phyloP scores from a whole-genome alignment of 768 basidiomycete genomes.

The Boletus pseudo-olivaceus region DNA sequence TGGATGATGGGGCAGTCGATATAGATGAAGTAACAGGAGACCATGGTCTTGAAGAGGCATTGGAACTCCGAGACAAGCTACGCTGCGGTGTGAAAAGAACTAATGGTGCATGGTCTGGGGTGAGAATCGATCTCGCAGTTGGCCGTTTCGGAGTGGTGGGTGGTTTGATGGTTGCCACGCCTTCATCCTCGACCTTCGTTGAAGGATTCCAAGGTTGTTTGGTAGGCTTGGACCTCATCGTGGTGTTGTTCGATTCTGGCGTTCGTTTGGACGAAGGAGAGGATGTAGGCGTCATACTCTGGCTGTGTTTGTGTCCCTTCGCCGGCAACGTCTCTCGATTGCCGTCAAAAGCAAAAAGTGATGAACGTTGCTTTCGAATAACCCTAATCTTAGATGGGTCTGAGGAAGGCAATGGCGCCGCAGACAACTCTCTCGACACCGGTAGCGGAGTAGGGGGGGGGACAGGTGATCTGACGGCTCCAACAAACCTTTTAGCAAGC shows the following conservation, averaged over 20 bases:
- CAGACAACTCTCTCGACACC: constrained; percentile 38
- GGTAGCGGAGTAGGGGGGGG: constrained; percentile 46
- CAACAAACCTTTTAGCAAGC: constrained; percentile 68
- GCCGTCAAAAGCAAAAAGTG: constrained; percentile 54
- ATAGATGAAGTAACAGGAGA: constrained; percentile 70
- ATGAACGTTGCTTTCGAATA: constrained; percentile 58
- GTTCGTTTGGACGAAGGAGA: constrained; percentile 43
- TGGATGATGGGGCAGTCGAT: constrained; percentile 61
- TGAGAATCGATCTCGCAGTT: constrained; percentile 44
- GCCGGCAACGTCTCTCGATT: constrained; percentile 46
- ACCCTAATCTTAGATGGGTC: constrained; percentile 42
- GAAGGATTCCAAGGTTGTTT: constrained; percentile 79
- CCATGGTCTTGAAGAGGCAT: constrained; percentile 78
- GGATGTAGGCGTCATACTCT: constrained; percentile 68
- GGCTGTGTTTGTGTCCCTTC: constrained; percentile 63
- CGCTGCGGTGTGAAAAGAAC: constrained; percentile 53
- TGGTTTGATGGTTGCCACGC: constrained; percentile 43
- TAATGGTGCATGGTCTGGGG: constrained; percentile 42
- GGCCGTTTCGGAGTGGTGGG: constrained; percentile 47
- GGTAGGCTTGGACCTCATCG: constrained; percentile 37
- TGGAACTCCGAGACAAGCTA: constrained; percentile 69
- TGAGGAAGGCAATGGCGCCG: constrained; percentile 44
- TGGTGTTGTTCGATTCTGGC: constrained; percentile 37
- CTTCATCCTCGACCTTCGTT: constrained; percentile 64
- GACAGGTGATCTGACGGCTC: constrained; percentile 37